Evolutionary conservation across 768 basidiomycete species (phyloP).

Genomic region (Austroboletus festivus): DNA sequence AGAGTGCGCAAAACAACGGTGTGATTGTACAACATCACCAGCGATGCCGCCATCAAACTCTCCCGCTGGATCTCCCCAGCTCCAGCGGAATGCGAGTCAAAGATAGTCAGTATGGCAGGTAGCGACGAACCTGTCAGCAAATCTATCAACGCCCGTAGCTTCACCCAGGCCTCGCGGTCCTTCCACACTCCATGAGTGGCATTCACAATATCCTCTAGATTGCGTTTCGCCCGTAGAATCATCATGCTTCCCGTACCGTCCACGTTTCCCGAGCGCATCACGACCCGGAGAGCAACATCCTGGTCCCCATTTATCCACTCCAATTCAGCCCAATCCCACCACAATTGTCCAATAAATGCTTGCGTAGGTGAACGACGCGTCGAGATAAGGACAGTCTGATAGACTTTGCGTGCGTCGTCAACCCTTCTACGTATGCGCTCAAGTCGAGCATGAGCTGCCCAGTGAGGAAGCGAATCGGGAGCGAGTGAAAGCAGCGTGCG

Average conservation of each 20-base stretch:
- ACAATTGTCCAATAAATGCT: slow-evolving; percentile 46
- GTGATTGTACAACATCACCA: slow-evolving; percentile 63
- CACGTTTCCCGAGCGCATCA: slow-evolving; percentile 52
- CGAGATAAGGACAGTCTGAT: slow-evolving; percentile 59
- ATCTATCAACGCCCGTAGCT: slow-evolving; percentile 63
- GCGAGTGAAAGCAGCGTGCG: slow-evolving; percentile 54
- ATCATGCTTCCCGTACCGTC: slow-evolving; percentile 51
- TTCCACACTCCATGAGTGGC: slow-evolving; percentile 42
- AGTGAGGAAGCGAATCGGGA: slow-evolving; percentile 58
- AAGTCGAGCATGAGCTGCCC: slow-evolving; percentile 76
- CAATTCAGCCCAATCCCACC: slow-evolving; percentile 86
- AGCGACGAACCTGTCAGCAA: slow-evolving; percentile 47
- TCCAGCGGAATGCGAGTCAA: slow-evolving; percentile 28
- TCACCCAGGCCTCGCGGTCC: slow-evolving; percentile 63
- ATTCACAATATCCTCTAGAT: slow-evolving; percentile 50
- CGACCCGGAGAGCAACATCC: slow-evolving; percentile 50
- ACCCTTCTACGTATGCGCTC: slow-evolving; percentile 61
- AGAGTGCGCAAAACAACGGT: slow-evolving; percentile 52
- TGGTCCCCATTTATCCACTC: slow-evolving; percentile 65
- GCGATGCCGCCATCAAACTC: slow-evolving; percentile 51
- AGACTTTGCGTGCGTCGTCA: slow-evolving; percentile 76
- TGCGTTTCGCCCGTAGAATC: slow-evolving; percentile 61
- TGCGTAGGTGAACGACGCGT: slow-evolving; percentile 37
- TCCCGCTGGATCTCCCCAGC: slow-evolving; percentile 34
- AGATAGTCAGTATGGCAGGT: slow-evolving; percentile 38